Evolutionary conservation across 2,329 filamentous ascomycete species (phyloP).

Genomic region (Calonectria pseudoturangicola): DNA sequence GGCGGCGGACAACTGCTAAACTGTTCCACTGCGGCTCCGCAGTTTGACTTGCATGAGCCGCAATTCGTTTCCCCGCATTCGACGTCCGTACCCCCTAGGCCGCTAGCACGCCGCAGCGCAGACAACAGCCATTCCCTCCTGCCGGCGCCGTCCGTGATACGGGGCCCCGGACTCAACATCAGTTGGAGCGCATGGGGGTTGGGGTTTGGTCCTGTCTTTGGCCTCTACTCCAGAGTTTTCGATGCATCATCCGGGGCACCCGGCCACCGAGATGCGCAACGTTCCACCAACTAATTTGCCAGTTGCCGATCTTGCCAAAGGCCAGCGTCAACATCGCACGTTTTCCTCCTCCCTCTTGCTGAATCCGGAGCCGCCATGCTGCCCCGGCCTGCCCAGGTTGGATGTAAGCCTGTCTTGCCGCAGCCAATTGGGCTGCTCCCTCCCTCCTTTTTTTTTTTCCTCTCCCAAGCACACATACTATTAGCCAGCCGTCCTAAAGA

Average conservation of each 20-base stretch:
- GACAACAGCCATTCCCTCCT: constrained; percentile 45
- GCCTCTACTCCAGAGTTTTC: constrained; percentile 31
- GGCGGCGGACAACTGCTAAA: constrained; percentile 40
- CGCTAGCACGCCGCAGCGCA: constrained; percentile 43
- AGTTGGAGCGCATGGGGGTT: constrained; percentile 45
- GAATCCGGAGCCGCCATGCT: constrained; percentile 40
- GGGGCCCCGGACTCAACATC: constrained; percentile 50
- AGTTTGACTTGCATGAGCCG: constrained; percentile 57
- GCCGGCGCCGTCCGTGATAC: constrained; percentile 49
- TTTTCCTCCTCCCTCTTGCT: constrained; percentile 42
- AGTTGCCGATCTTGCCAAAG: constrained; percentile 35
- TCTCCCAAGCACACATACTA: constrained; percentile 16
- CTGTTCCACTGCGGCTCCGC: constrained; percentile 56
- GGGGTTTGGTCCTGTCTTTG: constrained; percentile 30
- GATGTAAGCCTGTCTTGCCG: constrained; percentile 35
- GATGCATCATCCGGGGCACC: constrained; percentile 41
- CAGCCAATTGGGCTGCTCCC: constrained; percentile 27
- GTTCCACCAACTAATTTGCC: constrained; percentile 32
- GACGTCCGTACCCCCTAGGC: constrained; percentile 42
- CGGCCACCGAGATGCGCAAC: constrained; percentile 34
- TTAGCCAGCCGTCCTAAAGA: constrained; percentile 32
- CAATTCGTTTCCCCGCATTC: constrained; percentile 56
- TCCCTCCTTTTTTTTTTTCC: constrained; percentile 18
- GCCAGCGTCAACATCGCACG: constrained; percentile 28
- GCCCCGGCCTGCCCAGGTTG: constrained; percentile 32